A percentile compares a stretch with the other conserved stretches of the same genome.
Evolutionary conservation across 2,329 filamentous ascomycete genomes (phyloP).

Genomic region (Raffaelea ambrosiae): DNA sequence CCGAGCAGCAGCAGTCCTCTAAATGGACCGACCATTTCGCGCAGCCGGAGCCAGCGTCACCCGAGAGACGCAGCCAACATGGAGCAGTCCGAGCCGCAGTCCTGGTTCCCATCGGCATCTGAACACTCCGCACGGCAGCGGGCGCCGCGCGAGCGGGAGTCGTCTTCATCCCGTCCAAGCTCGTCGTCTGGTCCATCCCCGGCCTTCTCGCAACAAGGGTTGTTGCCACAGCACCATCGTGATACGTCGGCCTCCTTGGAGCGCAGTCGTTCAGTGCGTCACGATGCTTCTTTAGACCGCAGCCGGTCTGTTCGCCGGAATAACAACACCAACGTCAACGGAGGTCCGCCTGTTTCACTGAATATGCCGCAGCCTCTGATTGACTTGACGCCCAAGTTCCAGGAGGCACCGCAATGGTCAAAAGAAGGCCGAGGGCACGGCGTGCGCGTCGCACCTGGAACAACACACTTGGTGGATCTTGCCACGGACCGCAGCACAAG

Average conservation of each 20-base stretch:
- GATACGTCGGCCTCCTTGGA: neutral
- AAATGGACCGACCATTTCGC: neutral
- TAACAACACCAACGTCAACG: neutral
- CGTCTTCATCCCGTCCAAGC: conserved; percentile 4
- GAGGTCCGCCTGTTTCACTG: neutral
- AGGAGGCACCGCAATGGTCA: conserved; percentile 52
- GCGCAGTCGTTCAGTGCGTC: neutral
- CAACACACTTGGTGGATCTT: conserved; percentile 37
- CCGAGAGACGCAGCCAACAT: conserved; percentile 7
- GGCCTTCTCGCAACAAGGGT: conserved; percentile 27
- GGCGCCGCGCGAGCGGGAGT: neutral
- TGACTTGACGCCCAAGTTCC: conserved; percentile 57
- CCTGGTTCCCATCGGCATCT: conserved; percentile 29
- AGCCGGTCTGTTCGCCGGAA: conserved; percentile 5
- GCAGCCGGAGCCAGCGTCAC: neutral
- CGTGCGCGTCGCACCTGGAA: conserved; percentile 29
- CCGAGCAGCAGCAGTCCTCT: conserved; percentile 4
- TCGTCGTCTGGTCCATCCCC: conserved; percentile 13
- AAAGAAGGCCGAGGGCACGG: conserved; percentile 43
- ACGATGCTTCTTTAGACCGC: conserved; percentile 1
- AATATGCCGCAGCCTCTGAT: conserved; percentile 51
- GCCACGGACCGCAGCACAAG: conserved; percentile 21
- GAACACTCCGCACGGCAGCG: conserved; percentile 18
- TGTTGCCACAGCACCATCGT: conserved; percentile 28
- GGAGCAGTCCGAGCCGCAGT: conserved; percentile 13